A percentile compares a stretch with the other conserved stretches of the same genome.
These are phyloP conservation scores for Xylaria flabelliformis DNA, from an alignment of 495 filamentous ascomycete genomes.

Conservation along the genomic window DNA sequence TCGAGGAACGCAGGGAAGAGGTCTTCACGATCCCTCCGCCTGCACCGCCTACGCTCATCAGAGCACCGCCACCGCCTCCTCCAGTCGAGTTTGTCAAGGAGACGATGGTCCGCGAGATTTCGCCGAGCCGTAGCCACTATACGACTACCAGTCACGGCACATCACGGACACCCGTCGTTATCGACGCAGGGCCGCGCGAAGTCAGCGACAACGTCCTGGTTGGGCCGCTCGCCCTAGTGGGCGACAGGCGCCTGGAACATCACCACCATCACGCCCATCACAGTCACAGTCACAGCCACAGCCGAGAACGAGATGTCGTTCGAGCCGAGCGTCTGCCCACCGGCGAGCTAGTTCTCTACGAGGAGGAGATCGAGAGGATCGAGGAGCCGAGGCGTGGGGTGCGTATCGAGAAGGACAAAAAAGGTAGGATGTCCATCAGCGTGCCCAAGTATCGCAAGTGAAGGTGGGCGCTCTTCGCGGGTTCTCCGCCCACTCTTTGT, in stretches of 20 bases:
- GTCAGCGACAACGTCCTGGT: slow-evolving; percentile 57
- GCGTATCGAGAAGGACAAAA: slow-evolving; percentile 80
- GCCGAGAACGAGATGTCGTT: slow-evolving; percentile 51
- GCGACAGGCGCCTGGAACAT: slow-evolving; percentile 46
- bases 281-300: slow-evolving; percentile 40
- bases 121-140: slow-evolving; percentile 44
- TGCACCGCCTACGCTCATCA: slow-evolving; percentile 34
- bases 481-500: slow-evolving; percentile 3
- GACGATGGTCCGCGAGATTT: slow-evolving; percentile 47
- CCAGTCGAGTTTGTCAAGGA: slow-evolving; percentile 50
- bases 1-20: slow-evolving; percentile 48
- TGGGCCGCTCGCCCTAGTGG: slow-evolving; percentile 61
- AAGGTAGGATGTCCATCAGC: slow-evolving; percentile 81
- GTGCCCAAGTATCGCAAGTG: slow-evolving; percentile 60
- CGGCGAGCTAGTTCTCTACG: slow-evolving; percentile 60
- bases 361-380: slow-evolving; percentile 60
- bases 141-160: slow-evolving; percentile 27
- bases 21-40: slow-evolving; percentile 41
- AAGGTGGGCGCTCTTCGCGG: slow-evolving; percentile 42
- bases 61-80: slow-evolving; percentile 46
- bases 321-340: slow-evolving; percentile 53
- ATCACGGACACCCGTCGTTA: slow-evolving; percentile 36
- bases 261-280: slow-evolving; percentile 35
- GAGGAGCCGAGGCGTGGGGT: slow-evolving; percentile 61
- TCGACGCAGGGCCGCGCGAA: slow-evolving; percentile 45